Evolutionary conservation across 2,329 filamentous ascomycete genomes (phyloP), one percentile per base, ranked within the genome.

Genomic region (Thelonectria olida): DNA sequence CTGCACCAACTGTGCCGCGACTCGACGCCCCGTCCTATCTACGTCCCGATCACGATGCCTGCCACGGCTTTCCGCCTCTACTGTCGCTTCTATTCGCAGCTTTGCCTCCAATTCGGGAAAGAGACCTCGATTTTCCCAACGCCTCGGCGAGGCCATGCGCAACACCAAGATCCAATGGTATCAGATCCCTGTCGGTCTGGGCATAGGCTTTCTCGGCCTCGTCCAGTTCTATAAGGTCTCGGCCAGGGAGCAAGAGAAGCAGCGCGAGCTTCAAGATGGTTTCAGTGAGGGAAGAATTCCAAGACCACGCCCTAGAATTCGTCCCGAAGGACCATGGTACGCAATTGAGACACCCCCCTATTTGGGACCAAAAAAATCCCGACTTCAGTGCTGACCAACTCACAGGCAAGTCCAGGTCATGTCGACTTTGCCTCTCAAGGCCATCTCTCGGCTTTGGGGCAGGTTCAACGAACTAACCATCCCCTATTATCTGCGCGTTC

Each of bases 381-480:
- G 41, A 42, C 10, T 27, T 38, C 36, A 20, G 62, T 63, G 41
- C 68, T 72, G 55, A 71, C 39, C 34, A 13, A 13, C 13, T 38
- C 38, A 56, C 54, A 86, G 84, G 92, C 92, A 95, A 74, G 92
- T 97, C 52, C 92, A 94, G 75, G 87, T 97, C 75, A 97, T 97
- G 91, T 96, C 93, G 7, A 97, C 93, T 2, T 81, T 97, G 62
- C 94, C 94, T 31, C 83, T 97, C 64, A 97, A 97, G 80, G 93
- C 92, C 34, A 85, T 97, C 44, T 97, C 93, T 31, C 87, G 94
- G 47, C 74, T 96, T 65, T 97, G 94, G 94, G 94, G 94, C 36
- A 87, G 84, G 52, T 97, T 97, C 82, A 97, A 97, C 76, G 93
- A 97, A 76, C 81, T 97, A 48, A 88, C 89, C 10, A 91, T 97